Evolutionary conservation across 2,329 filamentous ascomycete genomes (phyloP), one percentile per base, ranked within the genome.

Genomic region (Fusarium azukiicola): DNA sequence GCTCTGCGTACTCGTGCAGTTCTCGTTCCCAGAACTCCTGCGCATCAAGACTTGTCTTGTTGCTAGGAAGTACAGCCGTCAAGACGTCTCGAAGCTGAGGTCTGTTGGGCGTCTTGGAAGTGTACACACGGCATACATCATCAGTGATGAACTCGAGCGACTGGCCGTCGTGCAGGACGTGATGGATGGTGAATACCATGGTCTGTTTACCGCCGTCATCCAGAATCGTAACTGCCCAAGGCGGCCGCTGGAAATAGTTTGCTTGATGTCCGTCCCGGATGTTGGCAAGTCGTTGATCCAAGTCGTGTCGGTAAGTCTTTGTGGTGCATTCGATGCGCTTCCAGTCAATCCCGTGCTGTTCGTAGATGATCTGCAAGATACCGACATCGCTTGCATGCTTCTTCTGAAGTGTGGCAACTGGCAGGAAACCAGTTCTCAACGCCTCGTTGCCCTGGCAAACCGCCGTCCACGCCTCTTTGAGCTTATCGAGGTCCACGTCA

Each of bases 151-250:
- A 71, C 36, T 17, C 68, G 32, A 71, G 68, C 2, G 68, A 64
- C 56, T 64, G 46, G 54, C 68, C 68, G 36, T 71, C 68, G 36
- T 71, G 27, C n/a, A 71, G 36, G 56, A 27, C 68, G 46, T 71
- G 68, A 64, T 71, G 68, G 21, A 71, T 42, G 8, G 68, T 50
- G n/a, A 71, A 64, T 4, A 64, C n/a, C 68, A 71, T 64, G 13
- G 32, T 71, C 42, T 17, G 50, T 21, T 64, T 36, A 23, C n/a
- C 17, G 7, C 44, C 21, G 23, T 64, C 19, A 8, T 71, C 68
- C 32, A 71, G 38, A 32, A 71, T 64, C n/a, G 68, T 71, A 21
- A 71, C n/a, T 12, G 56, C 68, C 68, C 68, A 71, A n/a, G 68
- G 68, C 6, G 68, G 68, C 36, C 23, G 68, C 68, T 32, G 44